phyloP scores from a whole-genome alignment of 2,329 filamentous ascomycete genomes.

The Verticillium isaacii region DNA sequence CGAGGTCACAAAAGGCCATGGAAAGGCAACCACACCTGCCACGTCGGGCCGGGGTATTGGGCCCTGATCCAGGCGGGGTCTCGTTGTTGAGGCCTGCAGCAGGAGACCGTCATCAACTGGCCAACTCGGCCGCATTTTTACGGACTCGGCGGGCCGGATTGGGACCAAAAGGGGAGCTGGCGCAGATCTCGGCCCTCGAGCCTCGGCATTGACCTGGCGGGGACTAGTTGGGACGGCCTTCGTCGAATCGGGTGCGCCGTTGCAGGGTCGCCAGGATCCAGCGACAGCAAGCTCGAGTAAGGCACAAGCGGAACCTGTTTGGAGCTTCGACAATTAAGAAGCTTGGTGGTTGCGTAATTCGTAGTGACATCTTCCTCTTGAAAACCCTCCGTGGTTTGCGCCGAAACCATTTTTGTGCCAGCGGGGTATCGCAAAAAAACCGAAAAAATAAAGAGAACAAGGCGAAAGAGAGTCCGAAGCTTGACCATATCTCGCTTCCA shows the following conservation, averaged over 20 bases:
- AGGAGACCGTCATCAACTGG: background rate
- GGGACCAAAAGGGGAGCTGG: background rate
- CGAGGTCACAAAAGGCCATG: background rate
- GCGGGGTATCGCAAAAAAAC: background rate
- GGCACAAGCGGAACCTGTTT: background rate
- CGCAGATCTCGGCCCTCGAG: background rate
- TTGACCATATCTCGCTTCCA: background rate
- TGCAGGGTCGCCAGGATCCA: background rate
- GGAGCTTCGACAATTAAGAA: background rate
- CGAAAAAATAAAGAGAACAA: background rate
- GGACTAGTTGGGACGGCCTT: background rate
- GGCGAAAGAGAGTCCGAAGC: background rate
- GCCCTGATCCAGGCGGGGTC: background rate
- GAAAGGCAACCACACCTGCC: background rate
- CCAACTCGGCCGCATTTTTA: background rate
- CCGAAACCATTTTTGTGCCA: background rate
- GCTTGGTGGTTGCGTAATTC: background rate
- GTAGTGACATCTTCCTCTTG: background rate
- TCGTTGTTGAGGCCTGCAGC: background rate
- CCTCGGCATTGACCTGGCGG: background rate
- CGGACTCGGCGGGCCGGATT: background rate
- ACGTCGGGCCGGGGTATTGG: background rate
- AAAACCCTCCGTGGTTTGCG: background rate
- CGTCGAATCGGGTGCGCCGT: background rate
- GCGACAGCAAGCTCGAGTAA: background rate